Conservation (phyloP, 2,329 filamentous ascomycete genomes). For the Trichoderma endophyticum region DNA sequence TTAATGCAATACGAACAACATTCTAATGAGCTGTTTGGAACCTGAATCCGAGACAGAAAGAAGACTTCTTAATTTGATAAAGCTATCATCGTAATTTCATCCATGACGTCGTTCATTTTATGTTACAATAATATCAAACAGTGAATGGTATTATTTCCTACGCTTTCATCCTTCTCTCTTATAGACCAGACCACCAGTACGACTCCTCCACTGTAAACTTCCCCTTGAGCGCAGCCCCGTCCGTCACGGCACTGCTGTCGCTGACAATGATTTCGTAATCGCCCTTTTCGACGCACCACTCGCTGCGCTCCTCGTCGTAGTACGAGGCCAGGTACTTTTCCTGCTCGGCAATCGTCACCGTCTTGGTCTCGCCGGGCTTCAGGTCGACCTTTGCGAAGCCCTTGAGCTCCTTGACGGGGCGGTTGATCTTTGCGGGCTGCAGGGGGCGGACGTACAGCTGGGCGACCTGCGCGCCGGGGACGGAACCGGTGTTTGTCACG, state of each 20-base stretch:
- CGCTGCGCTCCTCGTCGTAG: constrained; percentile 64
- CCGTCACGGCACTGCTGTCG: constrained; percentile 51
- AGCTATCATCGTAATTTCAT: background rate
- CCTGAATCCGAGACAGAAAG: background rate
- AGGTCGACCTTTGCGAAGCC: constrained; percentile 64
- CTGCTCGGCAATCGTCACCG: constrained; percentile 53
- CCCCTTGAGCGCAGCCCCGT: constrained; percentile 45
- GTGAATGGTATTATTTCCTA: background rate
- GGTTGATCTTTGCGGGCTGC: constrained; percentile 51
- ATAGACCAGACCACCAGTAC: constrained; percentile 55
- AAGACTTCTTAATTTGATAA: background rate
- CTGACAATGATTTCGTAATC: constrained; percentile 61
- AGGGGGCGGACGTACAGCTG: constrained; percentile 56
- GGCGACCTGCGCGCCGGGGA: constrained; percentile 52
- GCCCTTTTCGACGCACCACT: constrained; percentile 66
- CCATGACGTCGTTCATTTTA: background rate
- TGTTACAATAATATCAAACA: background rate
- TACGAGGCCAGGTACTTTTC: constrained; percentile 66
- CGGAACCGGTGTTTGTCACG: constrained; percentile 59
- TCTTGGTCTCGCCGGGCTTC: constrained; percentile 56
- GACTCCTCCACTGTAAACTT: constrained; percentile 58
- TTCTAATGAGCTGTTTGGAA: background rate
- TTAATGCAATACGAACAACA: background rate
- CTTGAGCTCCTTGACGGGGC: constrained; percentile 61
- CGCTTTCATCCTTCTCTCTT: background rate